Percentiles rank a stretch among this genome's conserved stretches.
These are phyloP conservation scores for Solanum megistacrolobum DNA, from an alignment of 257 asterid genomes.

Conservation along the genomic window DNA sequence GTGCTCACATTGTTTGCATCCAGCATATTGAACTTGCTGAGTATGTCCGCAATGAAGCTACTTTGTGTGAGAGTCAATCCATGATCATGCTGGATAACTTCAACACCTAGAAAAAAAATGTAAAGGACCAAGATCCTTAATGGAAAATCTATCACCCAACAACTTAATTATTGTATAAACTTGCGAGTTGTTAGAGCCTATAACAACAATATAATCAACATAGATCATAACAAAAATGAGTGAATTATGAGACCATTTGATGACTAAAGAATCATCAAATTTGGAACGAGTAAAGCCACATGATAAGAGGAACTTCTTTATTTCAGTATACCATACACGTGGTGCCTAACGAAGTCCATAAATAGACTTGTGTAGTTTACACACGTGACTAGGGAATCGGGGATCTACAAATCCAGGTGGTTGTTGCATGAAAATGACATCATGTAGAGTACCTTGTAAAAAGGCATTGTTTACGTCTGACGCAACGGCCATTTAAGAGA, in stretches of 20 bases:
- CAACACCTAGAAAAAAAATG: not conserved
- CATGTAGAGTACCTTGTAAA: too few species aligned
- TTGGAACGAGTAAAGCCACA: not conserved
- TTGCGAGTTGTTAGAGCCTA: not conserved
- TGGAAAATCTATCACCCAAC: not conserved
- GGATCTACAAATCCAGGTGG: too few species aligned
- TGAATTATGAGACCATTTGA: too few species aligned
- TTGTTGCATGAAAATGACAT: too few species aligned
- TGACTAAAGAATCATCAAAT: not conserved
- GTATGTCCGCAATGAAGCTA: not conserved
- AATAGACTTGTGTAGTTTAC: too few species aligned
- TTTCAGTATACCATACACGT: too few species aligned
- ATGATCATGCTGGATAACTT: too few species aligned
- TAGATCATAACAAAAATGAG: not conserved
- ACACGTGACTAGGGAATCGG: too few species aligned
- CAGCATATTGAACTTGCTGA: not conserved
- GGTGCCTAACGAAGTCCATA: not conserved
- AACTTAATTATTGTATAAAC: not conserved
- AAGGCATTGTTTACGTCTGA: too few species aligned
- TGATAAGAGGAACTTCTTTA: not conserved
- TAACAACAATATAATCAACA: not conserved
- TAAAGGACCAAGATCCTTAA: not conserved
- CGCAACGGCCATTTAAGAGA: too few species aligned
- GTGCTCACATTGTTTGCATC: not conserved
- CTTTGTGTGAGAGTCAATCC: not conserved